Evolutionary conservation across 148 eudicot species (phyloP).

Genomic region (Chenopodium suecicum): DNA sequence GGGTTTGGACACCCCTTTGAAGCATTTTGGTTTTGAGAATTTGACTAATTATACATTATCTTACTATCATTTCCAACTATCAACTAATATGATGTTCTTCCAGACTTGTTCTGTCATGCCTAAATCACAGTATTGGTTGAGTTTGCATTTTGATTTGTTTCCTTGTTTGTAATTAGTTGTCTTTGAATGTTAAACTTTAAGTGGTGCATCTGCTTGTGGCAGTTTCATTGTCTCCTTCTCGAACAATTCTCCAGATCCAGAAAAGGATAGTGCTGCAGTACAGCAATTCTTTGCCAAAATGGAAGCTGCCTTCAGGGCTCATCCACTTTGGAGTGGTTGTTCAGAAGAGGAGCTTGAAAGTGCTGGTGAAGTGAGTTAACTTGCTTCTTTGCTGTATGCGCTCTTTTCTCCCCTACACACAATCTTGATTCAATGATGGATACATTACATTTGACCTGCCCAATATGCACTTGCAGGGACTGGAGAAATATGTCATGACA

Average conservation of each 20-base stretch:
- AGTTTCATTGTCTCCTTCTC: slow-evolving; percentile 90
- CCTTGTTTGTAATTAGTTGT: neutral
- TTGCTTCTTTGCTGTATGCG: neutral
- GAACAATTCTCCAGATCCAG: slow-evolving; percentile 81
- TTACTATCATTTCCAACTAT: neutral
- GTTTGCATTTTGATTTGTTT: neutral
- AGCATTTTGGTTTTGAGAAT: neutral
- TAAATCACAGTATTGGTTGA: neutral
- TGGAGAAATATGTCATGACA: slow-evolving; percentile 96
- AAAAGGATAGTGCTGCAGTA: slow-evolving; percentile 87
- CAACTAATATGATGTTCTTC: slow-evolving; percentile 9
- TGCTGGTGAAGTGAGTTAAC: slow-evolving; percentile 83
- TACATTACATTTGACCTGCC: neutral
- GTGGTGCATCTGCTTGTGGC: slow-evolving; percentile 32
- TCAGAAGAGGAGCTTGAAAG: slow-evolving; percentile 94
- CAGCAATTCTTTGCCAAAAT: slow-evolving; percentile 83
- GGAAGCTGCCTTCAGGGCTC: slow-evolving; percentile 93
- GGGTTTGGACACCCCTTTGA: neutral
- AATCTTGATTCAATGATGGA: slow-evolving; percentile 8
- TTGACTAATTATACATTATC: neutral
- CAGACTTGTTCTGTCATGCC: neutral
- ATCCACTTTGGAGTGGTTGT: slow-evolving; percentile 91
- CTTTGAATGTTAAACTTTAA: slow-evolving; percentile 8
- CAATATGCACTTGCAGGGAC: slow-evolving; percentile 55
- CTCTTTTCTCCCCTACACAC: neutral